Percentiles rank a stretch among this genome's conserved stretches.
Evolutionary conservation across 345 rosid species (phyloP).

Genomic region (Gossypium bickii): DNA sequence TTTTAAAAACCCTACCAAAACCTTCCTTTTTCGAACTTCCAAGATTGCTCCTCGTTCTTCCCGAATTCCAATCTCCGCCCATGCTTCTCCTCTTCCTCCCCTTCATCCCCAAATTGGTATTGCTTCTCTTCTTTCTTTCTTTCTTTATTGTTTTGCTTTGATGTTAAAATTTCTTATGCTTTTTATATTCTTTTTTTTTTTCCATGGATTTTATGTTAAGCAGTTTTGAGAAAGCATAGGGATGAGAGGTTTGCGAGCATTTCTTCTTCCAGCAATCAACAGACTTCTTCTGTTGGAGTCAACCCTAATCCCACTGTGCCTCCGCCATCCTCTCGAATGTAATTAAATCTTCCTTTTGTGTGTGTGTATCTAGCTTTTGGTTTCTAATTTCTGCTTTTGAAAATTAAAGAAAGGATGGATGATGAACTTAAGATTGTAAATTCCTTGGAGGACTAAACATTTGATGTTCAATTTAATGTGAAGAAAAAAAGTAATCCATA

Average conservation of each 20-base stretch:
- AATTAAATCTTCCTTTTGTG: neutral
- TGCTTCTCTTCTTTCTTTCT: neutral
- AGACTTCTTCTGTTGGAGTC: constrained; percentile 65
- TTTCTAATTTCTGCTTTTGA: neutral
- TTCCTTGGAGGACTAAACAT: neutral
- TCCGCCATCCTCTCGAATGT: constrained; percentile 66
- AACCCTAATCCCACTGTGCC: constrained; percentile 53
- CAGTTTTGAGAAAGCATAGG: constrained; percentile 32
- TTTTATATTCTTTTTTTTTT: neutral
- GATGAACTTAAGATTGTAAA: neutral
- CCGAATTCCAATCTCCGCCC: neutral
- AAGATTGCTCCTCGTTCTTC: neutral
- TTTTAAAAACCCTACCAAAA: neutral
- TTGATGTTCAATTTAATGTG: neutral
- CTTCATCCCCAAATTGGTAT: neutral
- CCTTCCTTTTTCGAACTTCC: neutral
- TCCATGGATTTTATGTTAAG: neutral
- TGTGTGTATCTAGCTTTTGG: neutral
- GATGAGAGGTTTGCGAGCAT: constrained; percentile 62
- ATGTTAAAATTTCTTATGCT: neutral
- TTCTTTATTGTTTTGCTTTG: neutral
- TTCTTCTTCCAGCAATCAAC: constrained; percentile 38
- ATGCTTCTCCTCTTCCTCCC: neutral
- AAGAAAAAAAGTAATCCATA: neutral
- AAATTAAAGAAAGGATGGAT: neutral